A percentile compares a stretch with the other conserved stretches of the same genome.
Evolutionary conservation across 1,284 basidiomycete genomes (phyloP).

Genomic region (Fomitopsis schrenkii): DNA sequence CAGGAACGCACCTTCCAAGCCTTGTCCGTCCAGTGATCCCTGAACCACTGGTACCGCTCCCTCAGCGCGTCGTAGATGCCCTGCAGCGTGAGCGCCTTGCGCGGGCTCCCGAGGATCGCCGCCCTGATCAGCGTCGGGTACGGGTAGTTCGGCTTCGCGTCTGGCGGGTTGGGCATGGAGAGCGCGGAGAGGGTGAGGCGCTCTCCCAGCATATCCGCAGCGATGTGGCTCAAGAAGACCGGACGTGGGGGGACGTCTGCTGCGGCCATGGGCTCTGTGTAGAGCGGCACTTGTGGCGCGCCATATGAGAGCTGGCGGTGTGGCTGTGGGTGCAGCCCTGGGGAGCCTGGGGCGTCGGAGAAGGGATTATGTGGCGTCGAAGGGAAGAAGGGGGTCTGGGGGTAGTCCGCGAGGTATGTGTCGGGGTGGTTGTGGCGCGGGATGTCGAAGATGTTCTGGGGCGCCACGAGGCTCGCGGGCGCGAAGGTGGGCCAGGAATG

Average conservation of each 20-base stretch:
- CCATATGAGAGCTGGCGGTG: neutral
- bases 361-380: neutral
- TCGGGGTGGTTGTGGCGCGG: neutral
- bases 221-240: conserved; percentile 42
- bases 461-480: neutral
- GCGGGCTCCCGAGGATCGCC: conserved; percentile 65
- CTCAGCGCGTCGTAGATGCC: conserved; percentile 61
- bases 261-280: neutral
- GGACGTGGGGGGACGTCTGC: conserved; percentile 32
- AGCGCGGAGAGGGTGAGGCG: conserved; percentile 45
- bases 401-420: neutral
- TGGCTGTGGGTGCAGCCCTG: neutral
- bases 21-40: conserved; percentile 38
- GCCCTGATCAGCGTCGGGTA: conserved; percentile 59
- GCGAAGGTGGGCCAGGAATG: conserved; percentile 22
- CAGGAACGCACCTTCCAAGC: conserved; percentile 57
- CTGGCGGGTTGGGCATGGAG: conserved; percentile 41
- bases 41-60: conserved; percentile 55
- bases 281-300: neutral
- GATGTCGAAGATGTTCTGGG: neutral
- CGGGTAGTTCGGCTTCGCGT: conserved; percentile 50
- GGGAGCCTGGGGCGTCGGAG: neutral
- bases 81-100: conserved; percentile 55
- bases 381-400: neutral
- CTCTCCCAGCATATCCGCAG: conserved; percentile 36